These are phyloP conservation scores for Echites panduratus DNA, from an alignment of 257 asterid genomes.

Conservation along the genomic window DNA sequence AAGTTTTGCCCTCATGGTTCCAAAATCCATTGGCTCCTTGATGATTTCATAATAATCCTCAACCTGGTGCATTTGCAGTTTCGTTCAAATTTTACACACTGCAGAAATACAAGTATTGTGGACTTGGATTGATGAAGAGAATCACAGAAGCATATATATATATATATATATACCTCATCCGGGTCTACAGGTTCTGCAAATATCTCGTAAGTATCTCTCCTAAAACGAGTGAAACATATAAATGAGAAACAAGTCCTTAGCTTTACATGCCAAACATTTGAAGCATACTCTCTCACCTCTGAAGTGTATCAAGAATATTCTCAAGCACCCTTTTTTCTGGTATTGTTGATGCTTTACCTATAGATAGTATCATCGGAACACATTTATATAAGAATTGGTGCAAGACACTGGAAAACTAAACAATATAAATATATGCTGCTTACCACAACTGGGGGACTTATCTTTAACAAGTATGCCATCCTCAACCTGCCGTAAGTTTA, in stretches of 20 bases:
- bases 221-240: slow-evolving; percentile 10
- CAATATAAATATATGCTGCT: background rate
- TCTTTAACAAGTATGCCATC: slow-evolving; percentile 22
- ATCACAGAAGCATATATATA: background rate
- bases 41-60: slow-evolving; percentile 73
- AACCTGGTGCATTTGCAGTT: slow-evolving; percentile 33
- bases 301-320: slow-evolving; percentile 68
- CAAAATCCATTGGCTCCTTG: slow-evolving; percentile 89
- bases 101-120: background rate
- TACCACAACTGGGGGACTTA: slow-evolving; percentile 24
- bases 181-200: slow-evolving; percentile 88
- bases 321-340: slow-evolving; percentile 65
- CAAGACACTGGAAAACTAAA: background rate
- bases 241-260: background rate
- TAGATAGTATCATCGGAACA: slow-evolving; percentile 10
- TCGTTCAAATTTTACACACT: background rate
- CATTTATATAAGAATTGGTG: background rate
- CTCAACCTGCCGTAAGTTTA: slow-evolving; percentile 31
- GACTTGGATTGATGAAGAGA: slow-evolving; percentile 5
- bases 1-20: slow-evolving; percentile 93
- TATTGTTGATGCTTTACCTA: slow-evolving; percentile 35
- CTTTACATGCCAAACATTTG: background rate
- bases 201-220: slow-evolving; percentile 72
- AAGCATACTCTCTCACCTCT: slow-evolving; percentile 37
- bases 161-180: slow-evolving; percentile 41